phyloP scores from a whole-genome alignment of 129 eudicot genomes.

The Lonicera japonica region DNA sequence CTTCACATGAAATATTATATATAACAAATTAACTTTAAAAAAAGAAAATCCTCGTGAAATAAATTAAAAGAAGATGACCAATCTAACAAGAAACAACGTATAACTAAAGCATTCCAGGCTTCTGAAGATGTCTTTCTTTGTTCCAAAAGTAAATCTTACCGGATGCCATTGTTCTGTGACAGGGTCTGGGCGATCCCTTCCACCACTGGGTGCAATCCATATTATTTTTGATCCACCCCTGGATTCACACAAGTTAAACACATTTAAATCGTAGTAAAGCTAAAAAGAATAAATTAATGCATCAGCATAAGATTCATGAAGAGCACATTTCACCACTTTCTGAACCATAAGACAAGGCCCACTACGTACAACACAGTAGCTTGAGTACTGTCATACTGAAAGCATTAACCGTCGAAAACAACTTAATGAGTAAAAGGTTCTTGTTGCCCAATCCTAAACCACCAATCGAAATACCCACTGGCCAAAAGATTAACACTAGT shows the following conservation, averaged over 20 bases:
- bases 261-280: not conserved
- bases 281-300: too few relatives aligned
- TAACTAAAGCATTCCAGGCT: not conserved
- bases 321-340: not conserved
- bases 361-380: not conserved
- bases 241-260: constrained; percentile 14
- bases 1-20: not conserved
- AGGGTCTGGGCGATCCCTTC: constrained; percentile 98
- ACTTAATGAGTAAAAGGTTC: not conserved
- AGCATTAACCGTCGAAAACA: not conserved
- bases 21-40: not conserved
- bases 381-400: not conserved
- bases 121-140: not conserved
- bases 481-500: not conserved
- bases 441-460: not conserved
- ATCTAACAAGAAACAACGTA: not conserved
- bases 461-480: not conserved
- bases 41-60: not conserved
- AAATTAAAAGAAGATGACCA: not conserved
- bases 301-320: constrained; percentile 1
- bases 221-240: constrained; percentile 94
- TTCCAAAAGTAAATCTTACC: constrained; percentile 31
- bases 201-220: constrained; percentile 99
- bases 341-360: not conserved
- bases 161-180: constrained; percentile 82